Percentiles rank a stretch among this genome's conserved stretches.
Conservation (phyloP, 371 early-diverging fungal species). For the Zychaea mexicana region DNA sequence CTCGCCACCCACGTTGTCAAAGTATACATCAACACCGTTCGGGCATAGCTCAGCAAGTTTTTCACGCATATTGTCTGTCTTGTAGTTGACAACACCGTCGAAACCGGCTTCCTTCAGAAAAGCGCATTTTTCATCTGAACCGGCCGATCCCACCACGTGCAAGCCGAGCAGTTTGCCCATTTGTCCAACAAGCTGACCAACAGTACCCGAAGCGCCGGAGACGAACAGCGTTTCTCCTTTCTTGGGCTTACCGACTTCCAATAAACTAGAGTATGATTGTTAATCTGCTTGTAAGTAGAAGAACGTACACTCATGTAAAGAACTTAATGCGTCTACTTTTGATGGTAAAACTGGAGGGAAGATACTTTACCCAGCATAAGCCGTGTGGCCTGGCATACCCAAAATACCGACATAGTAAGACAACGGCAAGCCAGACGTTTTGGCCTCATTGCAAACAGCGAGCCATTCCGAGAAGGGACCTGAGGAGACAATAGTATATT, state of each 20-base stretch:
- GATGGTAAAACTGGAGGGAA: neutral
- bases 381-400: constrained; percentile 60
- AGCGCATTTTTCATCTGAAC: constrained; percentile 76
- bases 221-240: constrained; percentile 55
- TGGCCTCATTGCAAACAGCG: constrained; percentile 38
- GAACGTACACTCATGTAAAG: neutral
- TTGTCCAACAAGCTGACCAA: constrained; percentile 62
- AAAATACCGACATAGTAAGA: constrained; percentile 55
- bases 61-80: constrained; percentile 52
- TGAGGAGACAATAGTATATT: constrained; percentile 46
- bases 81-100: constrained; percentile 85
- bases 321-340: neutral
- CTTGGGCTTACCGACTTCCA: constrained; percentile 34
- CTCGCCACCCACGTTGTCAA: constrained; percentile 50
- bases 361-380: constrained; percentile 34
- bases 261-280: constrained; percentile 9
- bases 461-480: constrained; percentile 20
- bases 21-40: constrained; percentile 53
- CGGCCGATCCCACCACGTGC: constrained; percentile 76
- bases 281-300: neutral
- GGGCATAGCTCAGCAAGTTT: constrained; percentile 50
- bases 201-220: constrained; percentile 59
- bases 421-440: constrained; percentile 43
- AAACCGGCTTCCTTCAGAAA: constrained; percentile 63
- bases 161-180: constrained; percentile 68